These are phyloP conservation scores for Reutealis trisperma DNA, from an alignment of 345 rosid species.

Conservation along the genomic window DNA sequence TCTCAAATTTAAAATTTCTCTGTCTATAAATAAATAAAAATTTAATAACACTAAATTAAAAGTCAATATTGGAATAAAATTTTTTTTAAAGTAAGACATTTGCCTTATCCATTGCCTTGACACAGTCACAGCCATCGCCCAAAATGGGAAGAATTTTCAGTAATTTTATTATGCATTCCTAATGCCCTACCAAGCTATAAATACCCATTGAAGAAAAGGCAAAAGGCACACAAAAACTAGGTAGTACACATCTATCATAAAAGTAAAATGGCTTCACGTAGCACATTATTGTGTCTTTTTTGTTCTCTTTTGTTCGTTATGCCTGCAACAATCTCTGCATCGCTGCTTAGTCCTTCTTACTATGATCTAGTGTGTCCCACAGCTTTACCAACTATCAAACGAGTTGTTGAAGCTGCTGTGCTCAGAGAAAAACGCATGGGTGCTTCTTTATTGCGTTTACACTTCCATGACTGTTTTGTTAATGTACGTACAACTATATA, in stretches of 20 bases:
- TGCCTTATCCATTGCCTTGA: too few relatives aligned
- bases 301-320: constrained; percentile 21
- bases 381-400: constrained; percentile 33
- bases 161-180: too few relatives aligned
- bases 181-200: too few relatives aligned
- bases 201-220: too few relatives aligned
- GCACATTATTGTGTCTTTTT: background rate
- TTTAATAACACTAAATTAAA: too few relatives aligned
- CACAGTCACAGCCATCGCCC: too few relatives aligned
- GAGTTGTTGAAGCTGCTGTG: constrained; percentile 16
- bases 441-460: constrained; percentile 41
- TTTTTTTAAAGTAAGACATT: too few relatives aligned
- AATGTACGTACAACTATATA: constrained; percentile 22
- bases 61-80: too few relatives aligned
- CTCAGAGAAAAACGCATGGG: constrained; percentile 38
- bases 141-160: too few relatives aligned
- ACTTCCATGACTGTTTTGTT: constrained; percentile 45
- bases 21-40: too few relatives aligned
- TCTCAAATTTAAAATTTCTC: too few relatives aligned
- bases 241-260: too few relatives aligned
- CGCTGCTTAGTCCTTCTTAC: constrained; percentile 46
- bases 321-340: constrained; percentile 12
- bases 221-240: background rate
- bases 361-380: constrained; percentile 52
- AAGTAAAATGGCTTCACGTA: constrained; percentile 27